Evolutionary conservation across 2,329 filamentous ascomycete genomes (phyloP).

Genomic region (Fusarium floridanum): DNA sequence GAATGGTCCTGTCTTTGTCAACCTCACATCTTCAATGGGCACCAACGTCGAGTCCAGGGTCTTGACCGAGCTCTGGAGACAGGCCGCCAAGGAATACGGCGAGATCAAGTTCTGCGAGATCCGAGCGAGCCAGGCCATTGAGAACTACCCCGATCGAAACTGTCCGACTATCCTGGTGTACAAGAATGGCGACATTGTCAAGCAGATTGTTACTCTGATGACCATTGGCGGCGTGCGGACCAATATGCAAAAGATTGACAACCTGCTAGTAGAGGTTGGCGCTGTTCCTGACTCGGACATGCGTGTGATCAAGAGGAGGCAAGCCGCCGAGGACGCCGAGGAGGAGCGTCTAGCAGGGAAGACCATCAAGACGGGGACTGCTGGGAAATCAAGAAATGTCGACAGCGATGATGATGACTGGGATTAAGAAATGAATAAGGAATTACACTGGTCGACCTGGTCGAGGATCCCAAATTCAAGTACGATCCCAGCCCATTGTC

Average conservation of each 20-base stretch:
- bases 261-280: constrained; percentile 83
- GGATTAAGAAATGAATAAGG: constrained; percentile 60
- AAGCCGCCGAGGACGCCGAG: constrained; percentile 71
- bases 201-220: constrained; percentile 89
- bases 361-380: constrained; percentile 65
- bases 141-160: constrained; percentile 94
- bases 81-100: constrained; percentile 86
- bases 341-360: constrained; percentile 66
- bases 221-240: constrained; percentile 81
- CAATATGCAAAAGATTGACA: constrained; percentile 81
- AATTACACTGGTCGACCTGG: not conserved
- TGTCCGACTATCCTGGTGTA: constrained; percentile 95
- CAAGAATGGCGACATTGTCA: constrained; percentile 90
- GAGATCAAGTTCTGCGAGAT: constrained; percentile 99
- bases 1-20: constrained; percentile 77
- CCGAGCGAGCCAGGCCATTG: constrained; percentile 90
- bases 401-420: constrained; percentile 73
- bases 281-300: constrained; percentile 84
- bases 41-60: constrained; percentile 89
- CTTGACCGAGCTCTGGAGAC: constrained; percentile 86
- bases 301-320: constrained; percentile 75
- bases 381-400: constrained; percentile 57
- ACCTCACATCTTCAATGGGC: constrained; percentile 82
- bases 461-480: not conserved
- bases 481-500: not conserved